Percentiles rank a stretch among this genome's conserved stretches.
These are phyloP conservation scores for Byssoonygena ceratinophila DNA, from an alignment of 2,329 filamentous ascomycete genomes.

Conservation along the genomic window DNA sequence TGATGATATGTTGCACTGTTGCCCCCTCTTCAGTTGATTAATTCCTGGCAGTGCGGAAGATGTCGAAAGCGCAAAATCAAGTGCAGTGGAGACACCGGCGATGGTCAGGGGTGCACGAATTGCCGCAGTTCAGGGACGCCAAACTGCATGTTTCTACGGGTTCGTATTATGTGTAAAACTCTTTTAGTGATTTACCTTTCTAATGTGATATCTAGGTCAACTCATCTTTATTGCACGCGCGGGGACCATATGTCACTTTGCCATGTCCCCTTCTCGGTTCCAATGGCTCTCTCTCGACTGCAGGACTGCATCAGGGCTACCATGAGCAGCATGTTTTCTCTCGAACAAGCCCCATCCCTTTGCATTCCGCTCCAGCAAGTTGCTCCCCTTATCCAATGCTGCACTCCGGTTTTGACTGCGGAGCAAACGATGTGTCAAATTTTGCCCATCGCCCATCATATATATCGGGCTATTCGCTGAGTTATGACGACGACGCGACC, in stretches of 20 bases:
- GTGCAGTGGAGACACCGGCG: slow-evolving; percentile 74
- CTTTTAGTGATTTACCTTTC: not conserved
- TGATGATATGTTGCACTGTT: slow-evolving; percentile 2
- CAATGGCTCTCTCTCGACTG: slow-evolving; percentile 4
- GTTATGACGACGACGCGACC: slow-evolving; percentile 29
- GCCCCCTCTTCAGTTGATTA: not conserved
- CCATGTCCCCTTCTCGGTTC: slow-evolving; percentile 22
- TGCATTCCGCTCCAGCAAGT: not conserved
- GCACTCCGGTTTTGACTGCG: slow-evolving; percentile 23
- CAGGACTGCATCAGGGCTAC: not conserved
- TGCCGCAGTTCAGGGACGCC: slow-evolving; percentile 61
- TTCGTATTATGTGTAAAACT: slow-evolving; percentile 31
- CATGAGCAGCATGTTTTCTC: not conserved
- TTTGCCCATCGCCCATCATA: slow-evolving; percentile 16
- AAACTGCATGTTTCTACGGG: slow-evolving; percentile 69
- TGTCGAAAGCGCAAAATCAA: slow-evolving; percentile 92
- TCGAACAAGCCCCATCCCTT: not conserved
- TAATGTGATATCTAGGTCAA: slow-evolving; percentile 23
- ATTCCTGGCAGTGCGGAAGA: slow-evolving; percentile 53
- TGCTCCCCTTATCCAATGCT: slow-evolving; percentile 10
- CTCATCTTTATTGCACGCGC: slow-evolving; percentile 24
- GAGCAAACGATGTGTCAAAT: slow-evolving; percentile 3
- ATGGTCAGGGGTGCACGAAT: slow-evolving; percentile 68
- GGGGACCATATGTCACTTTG: slow-evolving; percentile 20
- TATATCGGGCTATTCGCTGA: slow-evolving; percentile 21